phyloP scores from a whole-genome alignment of 192 early-diverging fungal species.

The Entophlyctis helioformis region DNA sequence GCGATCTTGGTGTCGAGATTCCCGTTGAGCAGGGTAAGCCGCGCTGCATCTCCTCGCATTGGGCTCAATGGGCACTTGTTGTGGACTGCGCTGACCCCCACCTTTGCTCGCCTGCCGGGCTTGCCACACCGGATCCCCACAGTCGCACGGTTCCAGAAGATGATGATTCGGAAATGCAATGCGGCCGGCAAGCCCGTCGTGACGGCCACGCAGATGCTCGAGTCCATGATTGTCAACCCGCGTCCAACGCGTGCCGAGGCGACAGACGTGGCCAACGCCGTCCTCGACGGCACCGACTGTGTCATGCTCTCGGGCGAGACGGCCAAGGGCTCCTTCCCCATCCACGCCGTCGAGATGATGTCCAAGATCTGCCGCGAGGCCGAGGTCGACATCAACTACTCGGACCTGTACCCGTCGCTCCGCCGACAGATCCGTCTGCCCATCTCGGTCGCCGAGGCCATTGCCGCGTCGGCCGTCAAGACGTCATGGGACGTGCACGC shows the following conservation, averaged over 20 bases:
- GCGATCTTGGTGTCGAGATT: constrained; percentile 96
- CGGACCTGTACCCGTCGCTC: constrained; percentile 83
- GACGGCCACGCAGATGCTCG: constrained; percentile 97
- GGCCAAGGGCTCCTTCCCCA: constrained; percentile 87
- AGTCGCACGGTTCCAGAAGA: constrained; percentile 71
- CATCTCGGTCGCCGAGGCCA: constrained; percentile 76
- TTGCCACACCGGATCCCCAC: too few species aligned
- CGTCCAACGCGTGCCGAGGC: constrained; percentile 98
- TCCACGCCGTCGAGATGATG: constrained; percentile 90
- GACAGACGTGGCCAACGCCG: constrained; percentile 96
- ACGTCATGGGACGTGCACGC: constrained; percentile 14
- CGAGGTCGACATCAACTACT: constrained; percentile 90
- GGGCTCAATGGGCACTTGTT: too few species aligned
- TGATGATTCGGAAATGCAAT: constrained; percentile 98
- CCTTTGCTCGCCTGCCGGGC: neutral
- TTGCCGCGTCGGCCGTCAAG: constrained; percentile 75
- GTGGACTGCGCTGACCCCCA: neutral
- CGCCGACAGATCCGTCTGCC: constrained; percentile 64
- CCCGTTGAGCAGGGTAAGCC: constrained; percentile 65
- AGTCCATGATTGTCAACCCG: constrained; percentile 63
- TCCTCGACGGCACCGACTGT: constrained; percentile 95
- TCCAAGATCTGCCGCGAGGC: constrained; percentile 82
- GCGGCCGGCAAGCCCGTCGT: constrained; percentile 92
- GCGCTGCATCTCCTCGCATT: neutral
- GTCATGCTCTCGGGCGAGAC: constrained; percentile 99